phyloP scores from a whole-genome alignment of 345 rosid genomes.

The Erucastrum elatum region DNA sequence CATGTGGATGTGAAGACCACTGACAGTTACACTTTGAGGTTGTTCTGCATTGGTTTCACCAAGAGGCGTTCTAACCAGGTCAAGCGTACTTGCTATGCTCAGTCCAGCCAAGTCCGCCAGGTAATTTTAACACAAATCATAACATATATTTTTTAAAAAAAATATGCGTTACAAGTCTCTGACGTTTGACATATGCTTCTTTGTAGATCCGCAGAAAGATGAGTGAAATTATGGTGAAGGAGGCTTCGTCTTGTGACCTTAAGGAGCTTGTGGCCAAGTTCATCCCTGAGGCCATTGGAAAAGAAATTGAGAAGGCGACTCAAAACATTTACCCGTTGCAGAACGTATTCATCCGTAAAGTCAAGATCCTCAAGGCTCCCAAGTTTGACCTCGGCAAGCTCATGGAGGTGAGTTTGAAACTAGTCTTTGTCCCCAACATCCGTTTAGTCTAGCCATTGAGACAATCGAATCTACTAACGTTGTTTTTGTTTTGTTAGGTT shows the following conservation, averaged over 20 bases:
- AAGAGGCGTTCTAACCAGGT: conserved; percentile 91
- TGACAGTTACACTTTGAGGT: conserved; percentile 71
- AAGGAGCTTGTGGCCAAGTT: conserved; percentile 76
- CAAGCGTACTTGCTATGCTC: conserved; percentile 94
- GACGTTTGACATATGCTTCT: neutral
- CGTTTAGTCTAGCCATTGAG: neutral
- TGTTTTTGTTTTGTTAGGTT: conserved; percentile 10
- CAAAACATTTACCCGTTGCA: conserved; percentile 74
- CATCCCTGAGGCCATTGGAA: conserved; percentile 83
- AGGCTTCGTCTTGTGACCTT: conserved; percentile 82
- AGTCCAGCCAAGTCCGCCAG: conserved; percentile 89
- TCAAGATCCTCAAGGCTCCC: conserved; percentile 90
- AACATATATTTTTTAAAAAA: neutral
- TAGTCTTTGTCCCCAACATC: neutral
- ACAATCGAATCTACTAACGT: neutral
- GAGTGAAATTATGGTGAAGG: conserved; percentile 80
- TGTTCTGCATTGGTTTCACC: conserved; percentile 91
- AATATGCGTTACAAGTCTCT: neutral
- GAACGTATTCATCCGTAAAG: conserved; percentile 83
- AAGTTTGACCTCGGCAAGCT: conserved; percentile 94
- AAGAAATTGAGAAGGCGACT: conserved; percentile 86
- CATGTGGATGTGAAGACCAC: conserved; percentile 96
- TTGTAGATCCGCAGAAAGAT: conserved; percentile 82
- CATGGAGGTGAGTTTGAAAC: conserved; percentile 58
- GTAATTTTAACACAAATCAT: neutral